Evolutionary conservation across 2,329 filamentous ascomycete species (phyloP).

Genomic region (Claviceps sp.): DNA sequence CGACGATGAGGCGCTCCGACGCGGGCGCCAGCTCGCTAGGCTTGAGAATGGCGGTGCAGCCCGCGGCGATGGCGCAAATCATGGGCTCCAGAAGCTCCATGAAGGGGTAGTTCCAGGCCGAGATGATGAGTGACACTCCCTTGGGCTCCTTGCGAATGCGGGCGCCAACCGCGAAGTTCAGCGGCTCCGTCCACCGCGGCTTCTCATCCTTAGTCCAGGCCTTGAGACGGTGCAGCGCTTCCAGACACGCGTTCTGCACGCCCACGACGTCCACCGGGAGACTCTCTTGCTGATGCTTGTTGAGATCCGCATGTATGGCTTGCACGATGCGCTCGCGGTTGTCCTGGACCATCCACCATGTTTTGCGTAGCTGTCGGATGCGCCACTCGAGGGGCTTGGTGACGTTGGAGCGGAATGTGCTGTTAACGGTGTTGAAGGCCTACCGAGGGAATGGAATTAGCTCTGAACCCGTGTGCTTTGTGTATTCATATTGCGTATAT

Average conservation of each 20-base stretch:
- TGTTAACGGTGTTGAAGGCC: conserved; percentile 4
- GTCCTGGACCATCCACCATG: conserved; percentile 28
- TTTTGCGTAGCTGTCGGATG: conserved; percentile 27
- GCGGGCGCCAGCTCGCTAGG: conserved; percentile 26
- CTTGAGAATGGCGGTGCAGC: conserved; percentile 27
- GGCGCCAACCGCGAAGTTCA: conserved; percentile 18
- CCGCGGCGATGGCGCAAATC: conserved; percentile 29
- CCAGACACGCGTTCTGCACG: conserved; percentile 22
- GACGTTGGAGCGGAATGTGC: conserved; percentile 8
- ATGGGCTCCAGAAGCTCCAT: conserved; percentile 23
- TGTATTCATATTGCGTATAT: too few species aligned
- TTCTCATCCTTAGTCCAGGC: conserved; percentile 24
- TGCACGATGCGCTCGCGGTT: conserved; percentile 20
- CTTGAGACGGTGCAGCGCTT: conserved; percentile 24
- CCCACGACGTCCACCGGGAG: conserved; percentile 16
- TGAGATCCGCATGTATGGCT: conserved; percentile 21
- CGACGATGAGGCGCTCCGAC: conserved; percentile 23
- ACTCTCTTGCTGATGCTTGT: conserved; percentile 21
- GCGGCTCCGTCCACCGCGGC: conserved; percentile 13
- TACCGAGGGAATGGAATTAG: background rate
- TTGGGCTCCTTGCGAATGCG: conserved; percentile 28
- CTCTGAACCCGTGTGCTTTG: too few species aligned
- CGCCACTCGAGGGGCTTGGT: conserved; percentile 25
- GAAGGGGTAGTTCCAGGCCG: conserved; percentile 33
- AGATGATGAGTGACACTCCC: conserved; percentile 30